Evolutionary conservation across 2,329 filamentous ascomycete species (phyloP).

Genomic region (Penicillium sp.): DNA sequence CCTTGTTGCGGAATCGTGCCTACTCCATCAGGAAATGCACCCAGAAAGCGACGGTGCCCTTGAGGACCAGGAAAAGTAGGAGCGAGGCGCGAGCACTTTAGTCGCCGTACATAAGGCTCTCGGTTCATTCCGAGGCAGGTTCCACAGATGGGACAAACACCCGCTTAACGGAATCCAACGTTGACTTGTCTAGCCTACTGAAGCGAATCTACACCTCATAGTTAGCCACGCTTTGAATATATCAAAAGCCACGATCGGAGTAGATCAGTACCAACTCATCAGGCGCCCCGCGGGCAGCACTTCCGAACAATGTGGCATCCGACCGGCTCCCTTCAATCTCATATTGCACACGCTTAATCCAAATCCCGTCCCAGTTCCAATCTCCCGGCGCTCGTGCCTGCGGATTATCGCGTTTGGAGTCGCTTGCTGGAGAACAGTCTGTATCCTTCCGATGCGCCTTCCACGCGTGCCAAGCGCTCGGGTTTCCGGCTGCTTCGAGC

Average conservation of each 20-base stretch:
- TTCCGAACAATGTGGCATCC: conserved; percentile 79
- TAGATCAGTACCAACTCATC: conserved; percentile 70
- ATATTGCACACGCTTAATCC: conserved; percentile 85
- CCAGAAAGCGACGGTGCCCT: not conserved
- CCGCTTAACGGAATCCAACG: conserved; percentile 41
- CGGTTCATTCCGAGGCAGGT: conserved; percentile 24
- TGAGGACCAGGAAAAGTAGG: not conserved
- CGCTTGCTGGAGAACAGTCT: conserved; percentile 20
- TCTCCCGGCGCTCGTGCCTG: conserved; percentile 69
- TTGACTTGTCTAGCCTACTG: conserved; percentile 40
- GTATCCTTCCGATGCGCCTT: conserved; percentile 65
- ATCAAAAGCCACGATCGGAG: not conserved
- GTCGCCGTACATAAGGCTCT: not conserved
- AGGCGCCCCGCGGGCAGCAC: conserved; percentile 55
- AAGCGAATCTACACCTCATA: conserved; percentile 43
- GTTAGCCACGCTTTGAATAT: conserved; percentile 16
- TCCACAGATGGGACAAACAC: conserved; percentile 39
- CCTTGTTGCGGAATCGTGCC: not conserved
- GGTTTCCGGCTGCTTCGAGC: conserved; percentile 82
- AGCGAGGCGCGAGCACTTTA: not conserved
- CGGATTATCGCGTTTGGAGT: conserved; percentile 52
- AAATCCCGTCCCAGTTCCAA: conserved; percentile 98
- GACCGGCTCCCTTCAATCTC: conserved; percentile 77
- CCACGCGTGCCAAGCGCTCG: conserved; percentile 95
- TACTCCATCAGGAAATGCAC: not conserved